phyloP scores from a whole-genome alignment of 1,284 basidiomycete species.

The Thelephora terrestris region DNA sequence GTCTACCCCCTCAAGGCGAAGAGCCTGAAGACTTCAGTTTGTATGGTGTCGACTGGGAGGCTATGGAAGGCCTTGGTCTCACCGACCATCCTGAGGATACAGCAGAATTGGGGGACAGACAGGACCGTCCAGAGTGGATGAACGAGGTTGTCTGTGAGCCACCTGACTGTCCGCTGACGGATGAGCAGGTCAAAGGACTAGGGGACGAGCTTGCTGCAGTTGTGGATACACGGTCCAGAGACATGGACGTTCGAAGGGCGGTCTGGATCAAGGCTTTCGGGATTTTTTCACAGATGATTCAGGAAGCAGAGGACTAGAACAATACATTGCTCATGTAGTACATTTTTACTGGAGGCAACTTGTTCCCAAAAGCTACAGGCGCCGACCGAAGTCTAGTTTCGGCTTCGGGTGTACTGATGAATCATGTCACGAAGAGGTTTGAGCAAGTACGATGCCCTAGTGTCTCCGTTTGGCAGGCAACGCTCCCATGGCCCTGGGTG shows the following conservation, averaged over 20 bases:
- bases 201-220: background rate
- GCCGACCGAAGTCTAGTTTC: too few species aligned
- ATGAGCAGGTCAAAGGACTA: conserved; percentile 1
- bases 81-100: conserved; percentile 6
- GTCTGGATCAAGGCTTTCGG: conserved; percentile 15
- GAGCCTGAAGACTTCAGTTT: conserved; percentile 1
- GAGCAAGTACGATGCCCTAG: too few species aligned
- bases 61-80: background rate
- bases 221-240: conserved; percentile 1
- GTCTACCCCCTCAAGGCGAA: background rate
- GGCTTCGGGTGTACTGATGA: too few species aligned
- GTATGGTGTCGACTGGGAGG: conserved; percentile 16
- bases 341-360: too few species aligned
- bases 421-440: too few species aligned
- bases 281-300: too few species aligned
- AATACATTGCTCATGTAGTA: too few species aligned
- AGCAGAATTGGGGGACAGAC: conserved; percentile 11
- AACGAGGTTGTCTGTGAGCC: conserved; percentile 10
- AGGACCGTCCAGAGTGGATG: conserved; percentile 3
- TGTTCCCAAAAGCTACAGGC: too few species aligned
- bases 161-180: conserved; percentile 7
- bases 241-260: background rate
- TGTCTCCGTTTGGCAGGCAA: too few species aligned
- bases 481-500: too few species aligned
- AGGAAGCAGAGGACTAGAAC: too few species aligned